phyloP scores from a whole-genome alignment of 2,329 filamentous ascomycete species.

The Diaporthe velutina region DNA sequence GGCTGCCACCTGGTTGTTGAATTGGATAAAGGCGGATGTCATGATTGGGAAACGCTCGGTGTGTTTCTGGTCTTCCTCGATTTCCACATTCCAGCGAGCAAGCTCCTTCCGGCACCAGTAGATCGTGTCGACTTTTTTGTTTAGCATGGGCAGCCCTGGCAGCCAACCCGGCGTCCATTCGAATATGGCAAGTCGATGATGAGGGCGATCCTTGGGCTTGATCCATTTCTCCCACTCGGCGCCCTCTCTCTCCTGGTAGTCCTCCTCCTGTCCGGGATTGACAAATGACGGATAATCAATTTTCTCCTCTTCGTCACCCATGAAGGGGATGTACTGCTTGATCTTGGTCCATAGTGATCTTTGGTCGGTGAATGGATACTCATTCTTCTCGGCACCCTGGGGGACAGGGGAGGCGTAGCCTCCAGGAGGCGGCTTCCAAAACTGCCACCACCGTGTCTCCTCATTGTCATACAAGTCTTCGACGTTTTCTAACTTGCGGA shows the following conservation, averaged over 20 bases:
- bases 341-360: slow-evolving; percentile 64
- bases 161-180: slow-evolving; percentile 75
- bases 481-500: slow-evolving; percentile 62
- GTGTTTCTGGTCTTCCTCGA: slow-evolving; percentile 88
- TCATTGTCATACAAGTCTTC: slow-evolving; percentile 63
- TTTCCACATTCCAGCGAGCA: slow-evolving; percentile 89
- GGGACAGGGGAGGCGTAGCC: slow-evolving; percentile 73
- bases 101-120: slow-evolving; percentile 90
- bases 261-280: slow-evolving; percentile 70
- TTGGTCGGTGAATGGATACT: slow-evolving; percentile 55
- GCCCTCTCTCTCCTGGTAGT: slow-evolving; percentile 66
- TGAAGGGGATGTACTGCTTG: slow-evolving; percentile 63
- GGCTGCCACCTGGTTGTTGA: slow-evolving; percentile 96
- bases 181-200: slow-evolving; percentile 78
- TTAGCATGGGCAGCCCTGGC: slow-evolving; percentile 81
- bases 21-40: slow-evolving; percentile 98
- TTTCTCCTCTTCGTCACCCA: slow-evolving; percentile 57
- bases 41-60: slow-evolving; percentile 90
- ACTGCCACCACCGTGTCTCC: slow-evolving; percentile 69
- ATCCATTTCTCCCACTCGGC: slow-evolving; percentile 88
- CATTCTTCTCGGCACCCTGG: slow-evolving; percentile 63
- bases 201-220: slow-evolving; percentile 84
- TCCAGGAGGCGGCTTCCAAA: slow-evolving; percentile 74
- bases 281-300: slow-evolving; percentile 73
- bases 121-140: slow-evolving; percentile 94